A percentile compares a stretch with the other conserved stretches of the same genome.
These are phyloP conservation scores for Pouteria glomerata DNA, from an alignment of 148 eudicot genomes.

Conservation along the genomic window DNA sequence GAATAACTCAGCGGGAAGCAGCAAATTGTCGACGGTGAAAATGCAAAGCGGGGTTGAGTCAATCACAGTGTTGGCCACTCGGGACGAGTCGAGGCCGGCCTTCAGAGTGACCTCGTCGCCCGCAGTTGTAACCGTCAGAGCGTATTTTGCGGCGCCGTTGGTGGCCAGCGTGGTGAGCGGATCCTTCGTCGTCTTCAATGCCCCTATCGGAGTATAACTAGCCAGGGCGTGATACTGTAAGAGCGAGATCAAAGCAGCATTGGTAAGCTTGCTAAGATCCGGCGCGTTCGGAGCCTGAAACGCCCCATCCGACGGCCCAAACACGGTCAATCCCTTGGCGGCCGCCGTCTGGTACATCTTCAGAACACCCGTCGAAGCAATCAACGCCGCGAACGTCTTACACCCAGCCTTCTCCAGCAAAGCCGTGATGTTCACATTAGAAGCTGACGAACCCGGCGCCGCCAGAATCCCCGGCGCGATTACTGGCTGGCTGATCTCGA, in stretches of 20 bases:
- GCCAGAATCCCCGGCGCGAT: conserved; percentile 24
- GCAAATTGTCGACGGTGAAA: conserved; percentile 57
- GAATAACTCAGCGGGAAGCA: conserved; percentile 50
- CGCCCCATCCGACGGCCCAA: conserved; percentile 78
- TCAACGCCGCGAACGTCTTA: conserved; percentile 29
- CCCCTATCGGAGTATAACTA: conserved; percentile 52
- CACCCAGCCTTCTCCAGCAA: conserved; percentile 33
- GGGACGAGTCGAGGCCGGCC: conserved; percentile 39
- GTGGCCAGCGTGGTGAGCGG: conserved; percentile 52
- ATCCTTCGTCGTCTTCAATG: conserved; percentile 43
- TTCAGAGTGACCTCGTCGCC: conserved; percentile 38
- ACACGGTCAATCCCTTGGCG: conserved; percentile 57
- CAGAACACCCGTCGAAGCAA: conserved; percentile 23
- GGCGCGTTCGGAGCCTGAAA: conserved; percentile 50
- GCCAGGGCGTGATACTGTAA: conserved; percentile 63
- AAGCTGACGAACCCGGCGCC: conserved; percentile 30
- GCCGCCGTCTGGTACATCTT: conserved; percentile 25
- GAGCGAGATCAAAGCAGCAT: conserved; percentile 54
- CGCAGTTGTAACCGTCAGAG: conserved; percentile 15
- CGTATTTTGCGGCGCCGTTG: conserved; percentile 48
- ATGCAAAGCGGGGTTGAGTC: conserved; percentile 43
- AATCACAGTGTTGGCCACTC: conserved; percentile 30
- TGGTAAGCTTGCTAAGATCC: conserved; percentile 47
- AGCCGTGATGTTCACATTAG: conserved; percentile 23
- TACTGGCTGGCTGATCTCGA: conserved; percentile 21